Percentiles rank a stretch among this genome's conserved stretches.
phyloP scores from a whole-genome alignment of 2,329 filamentous ascomycete genomes.

The Plectosphaerella cucumerina region DNA sequence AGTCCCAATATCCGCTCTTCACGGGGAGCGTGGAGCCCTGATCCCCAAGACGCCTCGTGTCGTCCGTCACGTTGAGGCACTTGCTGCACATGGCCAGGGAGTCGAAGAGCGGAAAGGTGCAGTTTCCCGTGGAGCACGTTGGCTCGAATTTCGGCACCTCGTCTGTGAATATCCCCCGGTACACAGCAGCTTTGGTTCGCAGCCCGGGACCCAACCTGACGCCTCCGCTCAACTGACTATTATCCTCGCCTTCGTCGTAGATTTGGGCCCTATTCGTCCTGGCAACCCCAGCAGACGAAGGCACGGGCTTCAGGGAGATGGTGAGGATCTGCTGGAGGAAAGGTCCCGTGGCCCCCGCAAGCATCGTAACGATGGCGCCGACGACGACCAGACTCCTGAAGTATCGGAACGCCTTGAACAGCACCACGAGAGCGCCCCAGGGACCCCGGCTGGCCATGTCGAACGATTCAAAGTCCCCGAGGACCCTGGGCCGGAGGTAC shows the following conservation, averaged over 20 bases:
- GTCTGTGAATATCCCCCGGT: not conserved
- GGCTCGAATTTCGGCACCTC: not conserved
- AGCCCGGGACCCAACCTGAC: not conserved
- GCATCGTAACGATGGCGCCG: not conserved
- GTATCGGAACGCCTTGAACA: not conserved
- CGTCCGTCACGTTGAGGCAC: not conserved
- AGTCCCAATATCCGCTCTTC: not conserved
- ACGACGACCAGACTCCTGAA: not conserved
- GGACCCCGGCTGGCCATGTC: constrained; percentile 13
- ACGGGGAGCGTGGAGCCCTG: not conserved
- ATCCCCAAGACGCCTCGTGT: not conserved
- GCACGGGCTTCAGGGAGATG: not conserved
- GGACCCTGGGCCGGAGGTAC: constrained; percentile 2
- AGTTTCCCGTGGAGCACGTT: not conserved
- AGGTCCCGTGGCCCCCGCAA: not conserved
- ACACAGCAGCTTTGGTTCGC: not conserved
- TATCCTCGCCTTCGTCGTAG: not conserved
- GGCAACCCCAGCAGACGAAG: not conserved
- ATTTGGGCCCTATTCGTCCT: not conserved
- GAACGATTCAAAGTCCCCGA: constrained; percentile 9
- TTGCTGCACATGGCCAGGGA: constrained; percentile 1
- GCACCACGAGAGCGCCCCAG: constrained; percentile 7
- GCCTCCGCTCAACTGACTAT: not conserved
- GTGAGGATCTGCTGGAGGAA: not conserved
- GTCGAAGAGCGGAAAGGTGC: not conserved